These are phyloP conservation scores for Ganoderma meredithae DNA, from an alignment of 1,284 basidiomycete species.

Conservation along the genomic window DNA sequence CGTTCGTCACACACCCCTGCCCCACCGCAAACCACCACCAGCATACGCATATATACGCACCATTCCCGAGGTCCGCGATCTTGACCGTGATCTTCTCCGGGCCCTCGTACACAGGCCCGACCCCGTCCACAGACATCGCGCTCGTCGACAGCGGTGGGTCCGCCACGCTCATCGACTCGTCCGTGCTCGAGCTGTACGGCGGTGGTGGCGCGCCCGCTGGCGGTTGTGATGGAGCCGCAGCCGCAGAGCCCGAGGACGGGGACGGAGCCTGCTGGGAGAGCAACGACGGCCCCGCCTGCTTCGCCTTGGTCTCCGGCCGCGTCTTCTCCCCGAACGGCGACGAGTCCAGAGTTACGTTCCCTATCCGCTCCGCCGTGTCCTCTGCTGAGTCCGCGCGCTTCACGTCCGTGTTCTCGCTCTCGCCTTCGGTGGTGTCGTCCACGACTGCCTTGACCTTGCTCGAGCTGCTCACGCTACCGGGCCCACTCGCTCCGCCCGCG, in stretches of 20 bases:
- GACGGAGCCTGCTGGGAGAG: conserved; percentile 79
- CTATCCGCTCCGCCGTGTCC: conserved; percentile 64
- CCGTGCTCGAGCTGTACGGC: conserved; percentile 33
- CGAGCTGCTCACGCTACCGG: conserved; percentile 36
- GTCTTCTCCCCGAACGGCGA: conserved; percentile 64
- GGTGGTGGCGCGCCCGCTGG: conserved; percentile 20
- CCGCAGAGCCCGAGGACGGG: background rate
- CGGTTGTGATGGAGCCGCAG: conserved; percentile 26
- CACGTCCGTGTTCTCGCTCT: conserved; percentile 26
- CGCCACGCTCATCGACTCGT: conserved; percentile 27
- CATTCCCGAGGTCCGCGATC: conserved; percentile 97
- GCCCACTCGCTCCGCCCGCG: conserved; percentile 37
- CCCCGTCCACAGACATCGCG: conserved; percentile 49
- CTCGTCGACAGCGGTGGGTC: conserved; percentile 44
- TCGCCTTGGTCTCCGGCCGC: conserved; percentile 42
- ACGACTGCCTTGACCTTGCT: conserved; percentile 25
- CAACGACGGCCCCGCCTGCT: conserved; percentile 75
- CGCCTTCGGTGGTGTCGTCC: conserved; percentile 16
- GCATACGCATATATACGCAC: conserved; percentile 47
- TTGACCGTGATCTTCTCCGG: conserved; percentile 95
- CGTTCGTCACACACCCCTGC: conserved; percentile 8
- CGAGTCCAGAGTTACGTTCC: conserved; percentile 69
- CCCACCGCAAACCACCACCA: background rate
- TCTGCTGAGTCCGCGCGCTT: conserved; percentile 51
- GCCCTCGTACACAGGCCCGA: conserved; percentile 35